phyloP scores from a whole-genome alignment of 2,329 filamentous ascomycete genomes.

The Exserohilum rostratum region DNA sequence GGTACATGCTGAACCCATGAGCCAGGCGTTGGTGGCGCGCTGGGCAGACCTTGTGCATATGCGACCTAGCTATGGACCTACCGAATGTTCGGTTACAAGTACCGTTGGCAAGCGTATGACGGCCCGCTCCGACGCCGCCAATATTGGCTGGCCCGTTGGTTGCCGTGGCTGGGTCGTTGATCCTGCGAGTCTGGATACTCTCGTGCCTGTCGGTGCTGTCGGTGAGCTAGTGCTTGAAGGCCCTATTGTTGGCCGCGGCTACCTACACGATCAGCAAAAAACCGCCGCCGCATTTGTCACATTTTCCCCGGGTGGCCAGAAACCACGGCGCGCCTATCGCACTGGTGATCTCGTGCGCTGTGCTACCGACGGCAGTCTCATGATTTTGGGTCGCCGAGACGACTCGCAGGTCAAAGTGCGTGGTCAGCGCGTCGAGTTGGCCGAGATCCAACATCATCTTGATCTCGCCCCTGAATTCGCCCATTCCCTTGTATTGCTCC shows the following conservation, averaged over 20 bases:
- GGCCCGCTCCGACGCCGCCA: neutral
- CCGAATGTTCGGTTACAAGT: neutral
- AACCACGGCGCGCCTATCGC: neutral
- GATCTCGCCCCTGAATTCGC: too few species aligned
- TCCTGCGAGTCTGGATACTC: neutral
- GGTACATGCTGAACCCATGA: too few species aligned
- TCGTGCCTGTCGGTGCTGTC: neutral
- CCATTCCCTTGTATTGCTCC: too few species aligned
- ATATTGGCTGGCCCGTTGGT: neutral
- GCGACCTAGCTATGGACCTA: neutral
- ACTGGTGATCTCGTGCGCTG: neutral
- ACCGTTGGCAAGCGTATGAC: neutral
- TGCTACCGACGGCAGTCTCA: neutral
- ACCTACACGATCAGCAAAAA: neutral
- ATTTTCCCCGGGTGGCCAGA: neutral
- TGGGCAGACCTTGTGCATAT: neutral
- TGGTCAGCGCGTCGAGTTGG: neutral
- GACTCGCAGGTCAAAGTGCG: neutral
- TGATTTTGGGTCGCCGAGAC: neutral
- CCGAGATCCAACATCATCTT: neutral
- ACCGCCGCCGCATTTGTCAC: neutral
- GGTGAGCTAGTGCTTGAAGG: neutral
- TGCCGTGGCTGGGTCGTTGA: neutral
- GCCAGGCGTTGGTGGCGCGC: too few species aligned
- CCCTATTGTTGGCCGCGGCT: neutral